A percentile compares a stretch with the other conserved stretches of the same genome.
Evolutionary conservation across 164 flowering plant species (phyloP).

Genomic region (Sedum album): DNA sequence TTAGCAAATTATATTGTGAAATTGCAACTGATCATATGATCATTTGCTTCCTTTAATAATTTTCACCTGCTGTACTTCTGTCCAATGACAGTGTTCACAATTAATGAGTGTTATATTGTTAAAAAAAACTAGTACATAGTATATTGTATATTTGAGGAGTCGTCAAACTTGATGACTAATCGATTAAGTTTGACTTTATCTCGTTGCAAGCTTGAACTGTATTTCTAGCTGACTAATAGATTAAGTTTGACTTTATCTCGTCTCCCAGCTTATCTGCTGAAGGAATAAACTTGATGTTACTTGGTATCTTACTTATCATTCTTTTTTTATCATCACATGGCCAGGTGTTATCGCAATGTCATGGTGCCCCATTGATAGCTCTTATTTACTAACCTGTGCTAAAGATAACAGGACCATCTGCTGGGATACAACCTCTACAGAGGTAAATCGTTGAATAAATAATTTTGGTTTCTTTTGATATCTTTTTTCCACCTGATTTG

Average conservation of each 20-base stretch:
- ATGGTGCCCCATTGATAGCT: conserved; percentile 91
- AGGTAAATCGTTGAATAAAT: conserved; percentile 31
- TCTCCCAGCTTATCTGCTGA: background rate
- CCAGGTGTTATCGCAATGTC: conserved; percentile 97
- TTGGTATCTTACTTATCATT: background rate
- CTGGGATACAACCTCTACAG: conserved; percentile 81
- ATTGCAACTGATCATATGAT: background rate
- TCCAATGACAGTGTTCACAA: background rate
- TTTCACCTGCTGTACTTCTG: background rate
- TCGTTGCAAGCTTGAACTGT: too few species aligned
- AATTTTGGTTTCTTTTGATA: background rate
- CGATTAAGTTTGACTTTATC: background rate
- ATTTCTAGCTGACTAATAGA: background rate
- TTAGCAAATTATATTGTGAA: background rate
- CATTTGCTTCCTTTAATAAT: background rate
- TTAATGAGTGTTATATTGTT: background rate
- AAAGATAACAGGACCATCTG: conserved; percentile 95
- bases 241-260: too few species aligned
- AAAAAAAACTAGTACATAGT: background rate
- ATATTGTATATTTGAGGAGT: background rate
- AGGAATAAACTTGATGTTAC: background rate
- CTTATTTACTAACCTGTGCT: conserved; percentile 90
- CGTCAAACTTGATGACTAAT: background rate
- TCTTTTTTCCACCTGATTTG: background rate
- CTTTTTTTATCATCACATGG: background rate